Conservation (phyloP, 1,284 basidiomycete genomes). For the Psilocybe mexicana region DNA sequence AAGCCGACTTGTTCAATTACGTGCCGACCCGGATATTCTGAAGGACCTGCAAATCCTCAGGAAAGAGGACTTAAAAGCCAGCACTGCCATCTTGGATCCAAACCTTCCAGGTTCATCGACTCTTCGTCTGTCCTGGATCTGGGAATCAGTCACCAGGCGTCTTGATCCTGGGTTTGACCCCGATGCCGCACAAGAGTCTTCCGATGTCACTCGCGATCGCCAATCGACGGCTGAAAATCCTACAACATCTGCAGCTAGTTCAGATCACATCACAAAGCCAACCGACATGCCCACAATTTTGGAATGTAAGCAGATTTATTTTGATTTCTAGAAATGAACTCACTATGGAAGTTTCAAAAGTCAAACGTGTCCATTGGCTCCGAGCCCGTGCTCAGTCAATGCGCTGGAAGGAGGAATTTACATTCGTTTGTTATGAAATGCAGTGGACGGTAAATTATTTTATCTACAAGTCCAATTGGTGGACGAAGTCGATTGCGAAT, state of each 20-base stretch:
- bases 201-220: not conserved
- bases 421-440: constrained; percentile 15
- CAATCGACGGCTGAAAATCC: not conserved
- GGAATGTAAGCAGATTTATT: constrained; percentile 12
- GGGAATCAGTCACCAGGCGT: not conserved
- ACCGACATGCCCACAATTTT: not conserved
- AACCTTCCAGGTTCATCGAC: constrained; percentile 6
- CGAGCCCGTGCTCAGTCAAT: constrained; percentile 9
- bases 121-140: constrained; percentile 14
- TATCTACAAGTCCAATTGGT: not conserved
- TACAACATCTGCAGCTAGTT: too few relatives aligned
- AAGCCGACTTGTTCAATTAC: not conserved
- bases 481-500: not conserved
- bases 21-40: not conserved
- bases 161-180: not conserved
- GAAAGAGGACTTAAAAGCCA: constrained; percentile 5
- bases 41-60: not conserved
- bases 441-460: constrained; percentile 18
- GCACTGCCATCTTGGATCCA: constrained; percentile 12
- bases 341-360: constrained; percentile 1
- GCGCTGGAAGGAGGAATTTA: constrained; percentile 13
- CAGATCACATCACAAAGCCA: too few relatives aligned
- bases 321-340: not conserved
- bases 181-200: too few relatives aligned
- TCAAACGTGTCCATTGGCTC: constrained; percentile 17